Conservation (phyloP, 768 basidiomycete genomes). For the Boletus rubropictus region DNA sequence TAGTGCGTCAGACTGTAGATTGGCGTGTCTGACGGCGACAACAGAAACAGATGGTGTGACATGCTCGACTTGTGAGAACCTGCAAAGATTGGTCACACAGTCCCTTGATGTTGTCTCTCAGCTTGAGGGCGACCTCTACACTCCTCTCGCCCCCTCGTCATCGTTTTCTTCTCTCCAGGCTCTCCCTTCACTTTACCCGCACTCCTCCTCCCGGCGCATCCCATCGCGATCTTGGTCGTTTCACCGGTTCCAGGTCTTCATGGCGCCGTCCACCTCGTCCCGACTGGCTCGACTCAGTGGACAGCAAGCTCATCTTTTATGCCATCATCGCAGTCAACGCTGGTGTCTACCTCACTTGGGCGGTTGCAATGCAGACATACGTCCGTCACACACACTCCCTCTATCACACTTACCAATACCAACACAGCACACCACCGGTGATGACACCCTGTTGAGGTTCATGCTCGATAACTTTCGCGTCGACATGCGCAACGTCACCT, state of each 20-base stretch:
- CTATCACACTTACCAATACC: not conserved
- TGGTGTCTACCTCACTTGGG: slow-evolving; percentile 57
- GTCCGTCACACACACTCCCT: slow-evolving; percentile 27
- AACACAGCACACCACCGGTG: slow-evolving; percentile 36
- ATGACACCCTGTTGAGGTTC: slow-evolving; percentile 35
- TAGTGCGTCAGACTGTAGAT: slow-evolving; percentile 79
- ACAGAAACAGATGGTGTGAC: slow-evolving; percentile 83
- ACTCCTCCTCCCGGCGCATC: slow-evolving; percentile 18
- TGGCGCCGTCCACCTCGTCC: slow-evolving; percentile 28
- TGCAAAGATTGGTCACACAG: too few relatives aligned
- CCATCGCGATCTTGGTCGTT: slow-evolving; percentile 15
- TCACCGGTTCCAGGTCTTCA: slow-evolving; percentile 13
- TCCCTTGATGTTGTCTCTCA: not conserved
- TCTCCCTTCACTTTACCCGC: slow-evolving; percentile 15
- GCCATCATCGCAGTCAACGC: slow-evolving; percentile 62
- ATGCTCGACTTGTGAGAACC: slow-evolving; percentile 32
- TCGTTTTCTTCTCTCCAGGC: not conserved
- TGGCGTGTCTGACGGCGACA: slow-evolving; percentile 84
- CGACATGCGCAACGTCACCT: slow-evolving; percentile 52
- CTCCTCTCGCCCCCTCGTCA: slow-evolving; percentile 1
- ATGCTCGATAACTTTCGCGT: slow-evolving; percentile 61
- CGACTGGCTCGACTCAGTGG: slow-evolving; percentile 45
- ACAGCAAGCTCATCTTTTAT: slow-evolving; percentile 50
- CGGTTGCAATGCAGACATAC: slow-evolving; percentile 31
- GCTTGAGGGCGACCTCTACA: not conserved